A percentile compares a stretch with the other conserved stretches of the same genome.
phyloP scores from a whole-genome alignment of 2,329 filamentous ascomycete species.

The Ophiostoma sp. region DNA sequence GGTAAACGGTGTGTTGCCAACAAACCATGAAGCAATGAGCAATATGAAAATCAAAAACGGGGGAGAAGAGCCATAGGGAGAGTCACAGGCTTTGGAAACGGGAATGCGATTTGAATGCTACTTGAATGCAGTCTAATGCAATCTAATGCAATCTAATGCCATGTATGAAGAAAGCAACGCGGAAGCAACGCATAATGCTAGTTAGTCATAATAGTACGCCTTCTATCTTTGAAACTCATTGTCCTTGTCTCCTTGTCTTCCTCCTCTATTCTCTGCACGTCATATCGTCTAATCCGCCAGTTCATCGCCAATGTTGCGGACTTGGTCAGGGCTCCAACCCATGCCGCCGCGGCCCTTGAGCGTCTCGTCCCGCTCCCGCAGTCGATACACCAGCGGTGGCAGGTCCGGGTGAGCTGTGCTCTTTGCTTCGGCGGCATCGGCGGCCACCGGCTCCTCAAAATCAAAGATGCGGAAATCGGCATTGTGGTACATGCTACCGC shows the following conservation, averaged over 20 bases:
- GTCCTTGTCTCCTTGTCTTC: neutral
- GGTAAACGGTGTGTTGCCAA: constrained; percentile 12
- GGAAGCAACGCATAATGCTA: neutral
- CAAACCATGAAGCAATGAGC: neutral
- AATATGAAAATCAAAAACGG: no score
- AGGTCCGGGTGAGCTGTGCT: constrained; percentile 25
- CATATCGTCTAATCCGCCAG: constrained; percentile 26
- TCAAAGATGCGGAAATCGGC: constrained; percentile 66
- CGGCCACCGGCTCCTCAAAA: constrained; percentile 40
- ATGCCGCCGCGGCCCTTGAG: constrained; percentile 51
- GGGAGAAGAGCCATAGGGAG: no score
- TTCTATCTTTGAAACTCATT: neutral
- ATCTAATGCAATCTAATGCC: neutral
- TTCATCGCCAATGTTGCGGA: constrained; percentile 35
- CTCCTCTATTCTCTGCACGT: neutral
- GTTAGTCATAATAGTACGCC: neutral
- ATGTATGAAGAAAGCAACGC: neutral
- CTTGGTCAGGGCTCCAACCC: constrained; percentile 48
- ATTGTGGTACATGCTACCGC: constrained; percentile 58
- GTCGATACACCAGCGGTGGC: constrained; percentile 27
- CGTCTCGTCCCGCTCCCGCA: constrained; percentile 53
- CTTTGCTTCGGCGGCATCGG: neutral
- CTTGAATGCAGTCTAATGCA: neutral
- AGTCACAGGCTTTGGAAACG: no score
- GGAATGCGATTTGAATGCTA: neutral